A percentile compares a stretch with the other conserved stretches of the same genome.
These are phyloP conservation scores for Styphnolobium japonicum DNA, from an alignment of 306 rosid genomes.

Conservation along the genomic window DNA sequence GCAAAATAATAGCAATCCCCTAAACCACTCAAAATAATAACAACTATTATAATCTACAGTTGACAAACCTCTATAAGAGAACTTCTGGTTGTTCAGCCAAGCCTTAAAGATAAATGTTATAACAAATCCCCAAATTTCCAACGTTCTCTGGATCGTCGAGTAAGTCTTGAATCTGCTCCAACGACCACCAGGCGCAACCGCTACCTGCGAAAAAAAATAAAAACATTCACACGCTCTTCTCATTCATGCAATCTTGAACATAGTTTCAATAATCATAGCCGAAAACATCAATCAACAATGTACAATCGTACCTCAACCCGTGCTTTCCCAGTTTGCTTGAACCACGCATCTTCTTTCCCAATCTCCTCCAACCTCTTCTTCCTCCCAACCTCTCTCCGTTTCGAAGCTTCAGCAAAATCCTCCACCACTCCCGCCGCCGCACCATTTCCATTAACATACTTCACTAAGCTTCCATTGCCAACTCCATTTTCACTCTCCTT, in stretches of 20 bases:
- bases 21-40: too few species aligned
- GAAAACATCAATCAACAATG: constrained; percentile 11
- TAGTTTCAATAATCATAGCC: background rate
- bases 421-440: constrained; percentile 43
- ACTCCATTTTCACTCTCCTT: constrained; percentile 43
- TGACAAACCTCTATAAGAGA: constrained; percentile 69
- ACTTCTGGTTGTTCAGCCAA: constrained; percentile 79
- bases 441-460: constrained; percentile 72
- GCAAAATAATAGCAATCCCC: too few species aligned
- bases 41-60: background rate
- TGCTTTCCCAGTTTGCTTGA: constrained; percentile 45
- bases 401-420: constrained; percentile 31
- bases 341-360: constrained; percentile 97
- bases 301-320: constrained; percentile 54
- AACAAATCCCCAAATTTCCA: constrained; percentile 99
- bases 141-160: constrained; percentile 91
- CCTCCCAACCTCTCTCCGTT: constrained; percentile 71
- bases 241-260: constrained; percentile 3
- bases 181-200: constrained; percentile 94
- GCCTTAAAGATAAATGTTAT: constrained; percentile 69
- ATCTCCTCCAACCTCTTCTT: constrained; percentile 89
- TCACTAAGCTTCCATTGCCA: constrained; percentile 57
- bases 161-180: constrained; percentile 97
- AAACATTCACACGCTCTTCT: constrained; percentile 18
- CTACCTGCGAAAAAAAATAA: constrained; percentile 64